A percentile compares a stretch with the other conserved stretches of the same genome.
These are phyloP conservation scores for Neurospora sp. DNA, from an alignment of 2,329 filamentous ascomycete genomes.

Conservation along the genomic window DNA sequence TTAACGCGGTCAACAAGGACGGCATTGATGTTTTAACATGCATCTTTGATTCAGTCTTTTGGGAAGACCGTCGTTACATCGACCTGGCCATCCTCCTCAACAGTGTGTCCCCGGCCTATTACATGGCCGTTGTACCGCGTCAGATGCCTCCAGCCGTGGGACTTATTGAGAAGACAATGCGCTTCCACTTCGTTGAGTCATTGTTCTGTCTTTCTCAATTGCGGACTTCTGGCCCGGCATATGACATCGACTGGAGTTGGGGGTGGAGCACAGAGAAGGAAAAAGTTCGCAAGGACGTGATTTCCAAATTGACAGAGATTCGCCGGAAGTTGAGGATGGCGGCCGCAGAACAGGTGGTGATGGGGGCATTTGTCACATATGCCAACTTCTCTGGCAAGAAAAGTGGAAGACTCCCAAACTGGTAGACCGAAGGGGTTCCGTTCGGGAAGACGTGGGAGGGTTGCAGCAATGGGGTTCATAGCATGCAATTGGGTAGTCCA, in stretches of 20 bases:
- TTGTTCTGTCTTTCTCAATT: neutral
- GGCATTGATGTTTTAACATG: neutral
- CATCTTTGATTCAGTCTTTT: neutral
- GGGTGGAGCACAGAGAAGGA: neutral
- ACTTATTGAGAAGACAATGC: neutral
- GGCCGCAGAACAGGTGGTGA: fast-evolving
- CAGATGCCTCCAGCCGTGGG: fast-evolving
- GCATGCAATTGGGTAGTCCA: neutral
- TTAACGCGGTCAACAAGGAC: neutral
- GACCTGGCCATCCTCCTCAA: neutral
- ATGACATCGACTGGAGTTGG: neutral
- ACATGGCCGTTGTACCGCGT: neutral
- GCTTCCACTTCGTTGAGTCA: neutral
- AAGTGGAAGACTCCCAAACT: neutral
- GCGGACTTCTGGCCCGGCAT: neutral
- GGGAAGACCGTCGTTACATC: neutral
- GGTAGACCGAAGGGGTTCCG: neutral
- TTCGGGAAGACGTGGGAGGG: neutral
- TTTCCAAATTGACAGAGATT: neutral
- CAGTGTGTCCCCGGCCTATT: neutral
- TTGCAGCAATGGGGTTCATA: neutral
- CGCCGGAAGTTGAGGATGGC: neutral
- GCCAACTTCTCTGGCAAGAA: neutral
- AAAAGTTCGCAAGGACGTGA: neutral
- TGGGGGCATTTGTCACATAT: neutral